Percentiles rank a stretch among this genome's conserved stretches.
Conservation (phyloP, 352 stramenopile genomes). For the Globisporangium rhizosaccharum region DNA sequence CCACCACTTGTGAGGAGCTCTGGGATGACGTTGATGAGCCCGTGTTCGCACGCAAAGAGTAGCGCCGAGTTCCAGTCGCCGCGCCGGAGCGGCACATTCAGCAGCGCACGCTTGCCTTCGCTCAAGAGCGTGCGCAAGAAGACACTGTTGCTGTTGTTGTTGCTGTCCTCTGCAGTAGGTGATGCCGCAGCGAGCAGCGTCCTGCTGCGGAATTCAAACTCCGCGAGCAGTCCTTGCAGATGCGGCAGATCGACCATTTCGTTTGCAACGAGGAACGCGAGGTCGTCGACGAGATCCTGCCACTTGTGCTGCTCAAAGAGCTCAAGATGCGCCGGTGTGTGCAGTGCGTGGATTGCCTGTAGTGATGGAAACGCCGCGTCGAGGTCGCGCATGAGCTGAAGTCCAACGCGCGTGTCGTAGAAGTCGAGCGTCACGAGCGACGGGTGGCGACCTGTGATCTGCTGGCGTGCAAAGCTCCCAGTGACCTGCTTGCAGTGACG, state of each 20-base stretch:
- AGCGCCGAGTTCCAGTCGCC: slow-evolving; percentile 39
- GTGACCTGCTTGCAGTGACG: slow-evolving; percentile 76
- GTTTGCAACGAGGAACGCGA: slow-evolving; percentile 52
- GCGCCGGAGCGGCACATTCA: slow-evolving; percentile 55
- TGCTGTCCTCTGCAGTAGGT: background rate
- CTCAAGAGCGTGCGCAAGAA: slow-evolving; percentile 50
- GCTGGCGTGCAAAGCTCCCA: slow-evolving; percentile 34
- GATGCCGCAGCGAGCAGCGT: background rate
- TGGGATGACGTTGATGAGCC: slow-evolving; percentile 38
- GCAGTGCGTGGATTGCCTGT: slow-evolving; percentile 41
- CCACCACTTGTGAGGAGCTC: slow-evolving; percentile 28
- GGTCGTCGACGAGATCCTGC: slow-evolving; percentile 38
- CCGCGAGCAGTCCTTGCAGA: slow-evolving; percentile 39
- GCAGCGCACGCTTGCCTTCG: slow-evolving; percentile 23
- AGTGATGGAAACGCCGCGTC: slow-evolving; percentile 65
- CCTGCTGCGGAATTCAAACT: slow-evolving; percentile 33
- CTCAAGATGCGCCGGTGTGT: slow-evolving; percentile 66
- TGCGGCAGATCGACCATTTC: slow-evolving; percentile 60
- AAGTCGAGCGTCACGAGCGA: slow-evolving; percentile 51
- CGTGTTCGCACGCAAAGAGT: slow-evolving; percentile 56
- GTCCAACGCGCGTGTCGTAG: slow-evolving; percentile 54
- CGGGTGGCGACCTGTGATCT: slow-evolving; percentile 55
- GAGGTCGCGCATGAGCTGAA: slow-evolving; percentile 38
- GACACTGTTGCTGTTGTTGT: slow-evolving; percentile 9
- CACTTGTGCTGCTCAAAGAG: slow-evolving; percentile 44